Evolutionary conservation across 495 filamentous ascomycete genomes (phyloP).

Genomic region (Letharia lupina): DNA sequence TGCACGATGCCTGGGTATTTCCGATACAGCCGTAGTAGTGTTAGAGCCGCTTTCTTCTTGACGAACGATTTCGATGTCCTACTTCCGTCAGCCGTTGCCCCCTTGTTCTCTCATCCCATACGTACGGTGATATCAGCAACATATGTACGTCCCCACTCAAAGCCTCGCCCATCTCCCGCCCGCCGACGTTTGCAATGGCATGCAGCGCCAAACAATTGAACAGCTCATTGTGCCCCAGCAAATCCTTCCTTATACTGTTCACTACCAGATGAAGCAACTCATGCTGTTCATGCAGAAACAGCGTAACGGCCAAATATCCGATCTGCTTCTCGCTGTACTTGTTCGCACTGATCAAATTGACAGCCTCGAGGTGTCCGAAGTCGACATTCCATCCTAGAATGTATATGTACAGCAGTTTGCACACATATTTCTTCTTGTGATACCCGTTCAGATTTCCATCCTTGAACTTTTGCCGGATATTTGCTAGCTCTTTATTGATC

Average conservation of each 20-base stretch:
- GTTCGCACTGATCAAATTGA: constrained; percentile 90
- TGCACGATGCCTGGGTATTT: constrained; percentile 91
- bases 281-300: constrained; percentile 96
- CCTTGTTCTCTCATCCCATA: constrained; percentile 19
- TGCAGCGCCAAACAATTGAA: constrained; percentile 98
- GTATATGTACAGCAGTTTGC: constrained; percentile 99
- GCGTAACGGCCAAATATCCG: constrained; percentile 92
- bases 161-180: constrained; percentile 94
- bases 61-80: constrained; percentile 97
- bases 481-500: constrained; percentile 98
- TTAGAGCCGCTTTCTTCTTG: constrained; percentile 98
- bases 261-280: constrained; percentile 93
- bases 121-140: constrained; percentile 90
- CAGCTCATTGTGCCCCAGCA: constrained; percentile 89
- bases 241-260: constrained; percentile 96
- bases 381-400: constrained; percentile 99
- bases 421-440: constrained; percentile 99
- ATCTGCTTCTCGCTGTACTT: constrained; percentile 99
- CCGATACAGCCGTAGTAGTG: constrained; percentile 88
- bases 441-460: constrained; percentile 88
- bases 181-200: constrained; percentile 96
- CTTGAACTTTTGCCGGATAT: constrained; percentile 73
- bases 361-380: constrained; percentile 96
- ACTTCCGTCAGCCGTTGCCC: constrained; percentile 20
- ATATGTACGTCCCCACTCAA: constrained; percentile 88